Evolutionary conservation across 495 filamentous ascomycete genomes (phyloP), one percentile per base, ranked within the genome.

Genomic region (Podospora fimiseda): DNA sequence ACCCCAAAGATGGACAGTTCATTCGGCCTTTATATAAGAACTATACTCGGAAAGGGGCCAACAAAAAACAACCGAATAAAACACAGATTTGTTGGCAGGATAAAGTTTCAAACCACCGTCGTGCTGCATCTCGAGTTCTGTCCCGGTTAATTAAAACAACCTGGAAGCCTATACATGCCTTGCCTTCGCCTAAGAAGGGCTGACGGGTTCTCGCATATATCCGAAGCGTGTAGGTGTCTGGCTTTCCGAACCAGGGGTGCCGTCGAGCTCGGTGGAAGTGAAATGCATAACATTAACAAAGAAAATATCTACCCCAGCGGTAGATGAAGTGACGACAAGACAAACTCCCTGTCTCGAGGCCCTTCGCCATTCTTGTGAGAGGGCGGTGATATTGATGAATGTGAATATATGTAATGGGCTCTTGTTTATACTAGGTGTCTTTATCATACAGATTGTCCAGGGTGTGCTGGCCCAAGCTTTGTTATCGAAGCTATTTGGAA

Each of bases 141-240:
- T 13, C 23, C 24, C 23, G 44, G 44, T 47, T 47, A 47, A 47
- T 33, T 33, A 41, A 18, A 18, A 7, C 8, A 4, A 18, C 6
- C 39, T 23, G 44, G 27, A 47, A 11, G 14, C 24, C 43, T 37
- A 14, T 37, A 8, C 33, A 37, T 8, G 33, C 21, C 19, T 14
- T 15, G 39, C 39, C 33, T 30, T 55, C 51, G 42, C 47, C 48
- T 48, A 44, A 24, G 23, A 55, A 33, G 43, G 44, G 24, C 40
- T 50, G 58, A 53, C 58, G 50, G 53, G 20, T 57, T 20, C 39
- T 39, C 40, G 58, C 58, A 60, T 56, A 60, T 57, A 60, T 56
- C 58, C 58, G 53, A 56, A 43, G 49, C 53, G 52, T 41, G 43
- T 36, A 43, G 47, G 18, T 39, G 21, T 41, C 55, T 53, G 43